phyloP scores from a whole-genome alignment of 208 protist genomes.

The Acanthamoeba rhysodes region DNA sequence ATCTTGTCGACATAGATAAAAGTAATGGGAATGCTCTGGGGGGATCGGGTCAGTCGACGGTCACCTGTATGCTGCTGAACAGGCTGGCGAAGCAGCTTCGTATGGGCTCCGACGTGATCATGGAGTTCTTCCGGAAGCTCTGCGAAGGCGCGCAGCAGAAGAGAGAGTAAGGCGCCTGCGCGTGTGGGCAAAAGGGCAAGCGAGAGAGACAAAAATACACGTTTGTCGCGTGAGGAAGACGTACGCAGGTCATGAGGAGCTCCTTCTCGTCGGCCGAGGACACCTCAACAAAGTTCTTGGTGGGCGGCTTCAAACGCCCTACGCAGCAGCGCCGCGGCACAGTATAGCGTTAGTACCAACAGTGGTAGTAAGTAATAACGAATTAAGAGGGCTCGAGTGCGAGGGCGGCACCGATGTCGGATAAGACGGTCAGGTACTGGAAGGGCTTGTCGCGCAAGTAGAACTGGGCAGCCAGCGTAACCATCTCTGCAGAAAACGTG shows the following conservation, averaged over 20 bases:
- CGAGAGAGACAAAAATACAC: not conserved
- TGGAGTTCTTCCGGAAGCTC: not conserved
- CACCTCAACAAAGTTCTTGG: conserved; percentile 50
- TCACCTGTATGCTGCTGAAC: not conserved
- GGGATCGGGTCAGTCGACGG: not conserved
- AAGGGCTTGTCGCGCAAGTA: conserved; percentile 52
- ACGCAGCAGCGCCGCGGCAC: not conserved
- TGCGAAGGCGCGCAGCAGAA: not conserved
- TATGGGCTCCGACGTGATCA: conserved; percentile 6
- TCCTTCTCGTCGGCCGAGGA: not conserved
- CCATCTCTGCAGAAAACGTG: not conserved
- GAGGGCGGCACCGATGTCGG: conserved; percentile 7
- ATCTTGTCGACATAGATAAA: not conserved
- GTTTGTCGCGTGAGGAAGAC: not conserved
- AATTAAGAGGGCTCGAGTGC: not conserved
- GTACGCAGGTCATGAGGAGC: conserved; percentile 48
- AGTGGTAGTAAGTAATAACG: not conserved
- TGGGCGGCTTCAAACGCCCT: conserved; percentile 46
- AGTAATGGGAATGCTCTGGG: no score
- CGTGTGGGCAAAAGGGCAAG: not conserved
- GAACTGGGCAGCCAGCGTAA: conserved; percentile 17
- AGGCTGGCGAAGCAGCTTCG: not conserved
- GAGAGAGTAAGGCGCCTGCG: not conserved
- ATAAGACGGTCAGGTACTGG: not conserved
- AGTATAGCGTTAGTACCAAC: not conserved